phyloP scores from a whole-genome alignment of 2,329 filamentous ascomycete genomes.

The Neopestalotiopsis sp. region DNA sequence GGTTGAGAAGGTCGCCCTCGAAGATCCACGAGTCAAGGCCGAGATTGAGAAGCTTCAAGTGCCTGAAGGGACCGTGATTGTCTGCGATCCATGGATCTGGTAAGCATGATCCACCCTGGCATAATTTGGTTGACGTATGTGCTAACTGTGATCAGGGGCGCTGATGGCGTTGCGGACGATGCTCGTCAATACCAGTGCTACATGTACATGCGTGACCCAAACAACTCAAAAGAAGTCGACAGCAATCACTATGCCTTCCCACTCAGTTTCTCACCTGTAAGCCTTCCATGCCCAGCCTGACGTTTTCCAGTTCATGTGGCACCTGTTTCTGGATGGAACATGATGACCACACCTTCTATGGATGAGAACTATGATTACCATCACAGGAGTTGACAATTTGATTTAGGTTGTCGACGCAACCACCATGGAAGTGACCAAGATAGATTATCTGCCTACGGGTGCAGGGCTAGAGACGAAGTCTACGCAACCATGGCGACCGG shows the following conservation, averaged over 20 bases:
- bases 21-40: slow-evolving; percentile 10
- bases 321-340: not conserved
- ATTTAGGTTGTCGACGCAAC: slow-evolving; percentile 8
- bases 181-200: slow-evolving; percentile 17
- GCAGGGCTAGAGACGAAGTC: slow-evolving; percentile 5
- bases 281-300: not conserved
- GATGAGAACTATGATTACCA: too few relatives aligned
- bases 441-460: slow-evolving; percentile 14
- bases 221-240: slow-evolving; percentile 9
- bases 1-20: slow-evolving; percentile 9
- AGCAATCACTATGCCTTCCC: slow-evolving; percentile 20
- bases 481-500: slow-evolving; percentile 5
- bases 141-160: not conserved
- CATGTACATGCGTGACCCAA: slow-evolving; percentile 17
- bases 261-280: slow-evolving; percentile 12
- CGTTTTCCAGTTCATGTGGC: not conserved
- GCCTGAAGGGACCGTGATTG: slow-evolving; percentile 6
- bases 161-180: slow-evolving; percentile 14
- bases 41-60: slow-evolving; percentile 17
- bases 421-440: slow-evolving; percentile 8
- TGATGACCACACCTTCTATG: not conserved
- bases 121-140: not conserved
- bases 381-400: not conserved
- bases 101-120: not conserved
- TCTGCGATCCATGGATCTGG: slow-evolving; percentile 19